Evolutionary conservation across 2,329 filamentous ascomycete species (phyloP).

Genomic region (Ophiostoma australiae): DNA sequence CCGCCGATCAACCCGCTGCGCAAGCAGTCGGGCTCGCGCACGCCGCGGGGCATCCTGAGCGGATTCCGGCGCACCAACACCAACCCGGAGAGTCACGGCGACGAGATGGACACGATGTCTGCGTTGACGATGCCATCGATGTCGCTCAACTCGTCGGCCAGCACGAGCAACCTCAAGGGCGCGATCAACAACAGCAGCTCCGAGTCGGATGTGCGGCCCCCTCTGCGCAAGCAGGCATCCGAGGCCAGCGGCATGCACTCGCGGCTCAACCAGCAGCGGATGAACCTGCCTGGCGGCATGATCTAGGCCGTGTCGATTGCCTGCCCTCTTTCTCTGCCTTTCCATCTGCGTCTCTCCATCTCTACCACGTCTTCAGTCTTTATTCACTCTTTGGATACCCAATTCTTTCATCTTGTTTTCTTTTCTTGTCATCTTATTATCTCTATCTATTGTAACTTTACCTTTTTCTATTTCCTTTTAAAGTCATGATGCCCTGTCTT

Average conservation of each 20-base stretch:
- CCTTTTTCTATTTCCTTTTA: not conserved
- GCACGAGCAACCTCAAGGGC: conserved; percentile 18
- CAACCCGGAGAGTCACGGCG: conserved; percentile 28
- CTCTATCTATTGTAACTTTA: conserved; percentile 24
- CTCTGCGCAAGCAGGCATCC: conserved; percentile 42
- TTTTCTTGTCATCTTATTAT: conserved; percentile 17
- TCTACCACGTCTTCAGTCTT: conserved; percentile 5
- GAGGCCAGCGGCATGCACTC: conserved; percentile 35
- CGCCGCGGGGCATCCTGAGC: conserved; percentile 39
- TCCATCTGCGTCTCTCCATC: not conserved
- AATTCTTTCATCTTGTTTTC: conserved; percentile 7
- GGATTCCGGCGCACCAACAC: conserved; percentile 33
- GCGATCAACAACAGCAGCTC: conserved; percentile 32
- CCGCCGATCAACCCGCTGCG: conserved; percentile 57
- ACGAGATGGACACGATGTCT: conserved; percentile 31
- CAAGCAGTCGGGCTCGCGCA: conserved; percentile 36
- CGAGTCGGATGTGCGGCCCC: conserved; percentile 41
- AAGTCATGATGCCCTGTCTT: not conserved
- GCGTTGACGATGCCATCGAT: conserved; percentile 33
- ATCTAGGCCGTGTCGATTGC: conserved; percentile 28
- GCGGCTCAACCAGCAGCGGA: conserved; percentile 28
- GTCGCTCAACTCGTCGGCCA: conserved; percentile 29
- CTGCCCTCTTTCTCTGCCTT: not conserved
- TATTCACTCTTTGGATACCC: conserved; percentile 6
- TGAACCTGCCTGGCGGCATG: conserved; percentile 36